Conservation (phyloP, 108 stramenopile species). For the Nannochloropsis gaditana region DNA sequence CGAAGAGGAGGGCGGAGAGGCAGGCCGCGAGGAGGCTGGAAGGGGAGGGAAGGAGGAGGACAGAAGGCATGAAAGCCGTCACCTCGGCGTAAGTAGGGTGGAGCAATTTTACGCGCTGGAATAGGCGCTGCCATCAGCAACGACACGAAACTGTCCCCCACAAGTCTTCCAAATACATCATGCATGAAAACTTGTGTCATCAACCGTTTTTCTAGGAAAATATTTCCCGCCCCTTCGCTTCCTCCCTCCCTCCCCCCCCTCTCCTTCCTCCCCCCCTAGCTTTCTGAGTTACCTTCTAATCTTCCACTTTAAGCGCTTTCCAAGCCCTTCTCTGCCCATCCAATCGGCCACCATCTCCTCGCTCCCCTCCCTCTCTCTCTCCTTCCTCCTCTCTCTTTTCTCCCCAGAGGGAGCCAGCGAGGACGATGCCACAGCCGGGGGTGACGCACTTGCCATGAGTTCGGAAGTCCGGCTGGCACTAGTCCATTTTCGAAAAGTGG, state of each 20-base stretch:
- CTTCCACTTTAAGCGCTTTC: neutral
- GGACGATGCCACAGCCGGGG: neutral
- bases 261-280: neutral
- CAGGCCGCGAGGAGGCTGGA: neutral
- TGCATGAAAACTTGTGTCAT: neutral
- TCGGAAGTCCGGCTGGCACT: neutral
- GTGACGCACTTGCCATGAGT: neutral
- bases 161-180: neutral
- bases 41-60: neutral
- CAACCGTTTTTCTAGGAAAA: neutral
- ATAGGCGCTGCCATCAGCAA: neutral
- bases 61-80: neutral
- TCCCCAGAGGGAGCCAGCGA: neutral
- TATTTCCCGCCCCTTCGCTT: neutral
- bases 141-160: neutral
- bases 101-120: neutral
- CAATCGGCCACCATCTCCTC: neutral
- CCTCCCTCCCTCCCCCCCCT: neutral
- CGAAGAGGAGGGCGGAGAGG: neutral
- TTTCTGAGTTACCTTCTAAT: neutral
- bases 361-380: neutral
- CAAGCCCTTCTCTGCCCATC: neutral
- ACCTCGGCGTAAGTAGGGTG: no score
- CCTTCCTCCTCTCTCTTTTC: neutral
- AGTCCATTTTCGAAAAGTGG: neutral